These are phyloP conservation scores for Polyporus tsugae DNA, from an alignment of 1,284 basidiomycete species.

Conservation along the genomic window DNA sequence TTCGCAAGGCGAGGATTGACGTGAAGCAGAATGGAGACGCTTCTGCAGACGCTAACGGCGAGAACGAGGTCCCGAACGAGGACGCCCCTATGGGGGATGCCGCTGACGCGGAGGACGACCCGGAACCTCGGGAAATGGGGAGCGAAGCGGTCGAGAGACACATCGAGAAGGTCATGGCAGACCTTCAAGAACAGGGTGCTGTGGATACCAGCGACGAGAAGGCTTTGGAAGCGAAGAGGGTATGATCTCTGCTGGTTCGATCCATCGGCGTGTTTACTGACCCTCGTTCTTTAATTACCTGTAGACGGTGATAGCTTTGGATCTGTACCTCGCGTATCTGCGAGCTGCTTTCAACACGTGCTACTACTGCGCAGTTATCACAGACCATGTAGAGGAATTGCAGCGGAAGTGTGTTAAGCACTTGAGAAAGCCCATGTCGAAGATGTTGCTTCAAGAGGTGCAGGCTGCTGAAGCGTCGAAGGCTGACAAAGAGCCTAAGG, in stretches of 20 bases:
- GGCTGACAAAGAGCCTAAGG: constrained; percentile 48
- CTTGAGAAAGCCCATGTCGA: constrained; percentile 76
- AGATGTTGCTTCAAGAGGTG: constrained; percentile 63
- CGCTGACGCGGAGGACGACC: constrained; percentile 59
- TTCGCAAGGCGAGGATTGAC: constrained; percentile 56
- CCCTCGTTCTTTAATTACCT: constrained; percentile 13
- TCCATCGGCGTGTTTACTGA: constrained; percentile 26
- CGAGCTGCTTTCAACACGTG: constrained; percentile 89
- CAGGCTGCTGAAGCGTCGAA: constrained; percentile 56
- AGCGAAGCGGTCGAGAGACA: constrained; percentile 77
- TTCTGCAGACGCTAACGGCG: constrained; percentile 29
- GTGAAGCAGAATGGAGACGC: constrained; percentile 34
- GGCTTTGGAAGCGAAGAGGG: constrained; percentile 73
- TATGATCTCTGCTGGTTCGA: constrained; percentile 43
- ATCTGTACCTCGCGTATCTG: constrained; percentile 86
- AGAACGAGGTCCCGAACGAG: constrained; percentile 38
- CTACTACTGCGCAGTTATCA: constrained; percentile 94
- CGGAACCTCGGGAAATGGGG: constrained; percentile 66
- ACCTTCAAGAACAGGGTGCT: constrained; percentile 68
- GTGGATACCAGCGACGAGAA: constrained; percentile 68
- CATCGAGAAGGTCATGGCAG: constrained; percentile 75
- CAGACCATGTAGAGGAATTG: constrained; percentile 92
- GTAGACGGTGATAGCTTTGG: constrained; percentile 78
- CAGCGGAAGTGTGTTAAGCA: constrained; percentile 94
- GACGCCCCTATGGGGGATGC: constrained; percentile 56